Conservation (phyloP, 148 eudicot genomes). For the Camellia lanceoleosa region DNA sequence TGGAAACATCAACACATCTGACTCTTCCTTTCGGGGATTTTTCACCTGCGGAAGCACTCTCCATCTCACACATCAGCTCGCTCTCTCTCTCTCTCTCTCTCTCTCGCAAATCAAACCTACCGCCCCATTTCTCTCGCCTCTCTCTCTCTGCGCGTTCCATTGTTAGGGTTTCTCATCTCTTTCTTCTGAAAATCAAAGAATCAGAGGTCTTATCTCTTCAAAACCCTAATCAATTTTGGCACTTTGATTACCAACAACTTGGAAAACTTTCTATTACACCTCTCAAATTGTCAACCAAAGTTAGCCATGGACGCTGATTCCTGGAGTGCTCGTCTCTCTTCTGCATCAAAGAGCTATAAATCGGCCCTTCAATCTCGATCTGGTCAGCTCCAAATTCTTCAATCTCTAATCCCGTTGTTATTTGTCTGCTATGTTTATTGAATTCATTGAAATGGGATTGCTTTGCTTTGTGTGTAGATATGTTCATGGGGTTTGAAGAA, state of each 20-base stretch:
- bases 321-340: constrained; percentile 74
- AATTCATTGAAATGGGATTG: constrained; percentile 13
- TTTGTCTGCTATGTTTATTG: constrained; percentile 8
- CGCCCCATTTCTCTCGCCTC: not conserved
- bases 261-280: not conserved
- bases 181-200: not conserved
- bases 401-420: no score
- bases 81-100: constrained; percentile 12
- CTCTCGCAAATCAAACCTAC: constrained; percentile 9
- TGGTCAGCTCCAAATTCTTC: constrained; percentile 35
- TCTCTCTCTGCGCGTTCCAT: constrained; percentile 6
- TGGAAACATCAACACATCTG: constrained; percentile 10
- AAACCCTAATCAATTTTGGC: constrained; percentile 26
- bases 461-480: constrained; percentile 38
- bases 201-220: constrained; percentile 1
- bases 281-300: not conserved
- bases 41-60: constrained; percentile 20
- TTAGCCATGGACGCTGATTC: constrained; percentile 74
- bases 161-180: constrained; percentile 16
- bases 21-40: constrained; percentile 16
- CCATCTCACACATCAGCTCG: constrained; percentile 14
- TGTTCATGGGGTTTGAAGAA: constrained; percentile 84
- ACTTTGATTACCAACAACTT: not conserved
- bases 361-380: constrained; percentile 75
- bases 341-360: constrained; percentile 66